These are phyloP conservation scores for Alectoria sarmentosa DNA, from an alignment of 495 filamentous ascomycete genomes.

Conservation along the genomic window DNA sequence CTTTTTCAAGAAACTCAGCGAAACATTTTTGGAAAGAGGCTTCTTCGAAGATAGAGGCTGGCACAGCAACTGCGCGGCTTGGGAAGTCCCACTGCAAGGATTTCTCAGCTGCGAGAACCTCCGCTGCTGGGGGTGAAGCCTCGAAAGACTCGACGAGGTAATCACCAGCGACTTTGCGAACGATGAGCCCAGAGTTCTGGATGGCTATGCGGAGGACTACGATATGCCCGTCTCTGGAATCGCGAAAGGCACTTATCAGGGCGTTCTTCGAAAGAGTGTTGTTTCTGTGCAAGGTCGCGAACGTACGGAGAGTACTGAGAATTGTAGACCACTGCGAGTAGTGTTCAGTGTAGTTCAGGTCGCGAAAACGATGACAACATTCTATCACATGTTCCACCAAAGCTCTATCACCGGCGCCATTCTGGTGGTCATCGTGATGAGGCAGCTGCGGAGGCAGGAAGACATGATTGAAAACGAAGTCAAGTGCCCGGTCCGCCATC, in stretches of 20 bases:
- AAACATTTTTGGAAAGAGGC: constrained; percentile 42
- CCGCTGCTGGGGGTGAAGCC: constrained; percentile 41
- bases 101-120: constrained; percentile 37
- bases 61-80: constrained; percentile 35
- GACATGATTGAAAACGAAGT: constrained; percentile 43
- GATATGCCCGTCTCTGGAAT: constrained; percentile 6
- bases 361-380: not conserved
- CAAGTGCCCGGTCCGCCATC: not conserved
- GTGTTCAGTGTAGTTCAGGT: not conserved
- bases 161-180: constrained; percentile 30
- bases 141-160: constrained; percentile 52
- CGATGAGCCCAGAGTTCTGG: constrained; percentile 51
- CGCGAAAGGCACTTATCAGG: constrained; percentile 26
- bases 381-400: not conserved
- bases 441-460: constrained; percentile 54
- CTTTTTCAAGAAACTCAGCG: constrained; percentile 50
- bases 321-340: constrained; percentile 11
- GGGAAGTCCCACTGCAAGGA: constrained; percentile 45
- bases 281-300: constrained; percentile 6
- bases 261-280: constrained; percentile 22
- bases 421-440: constrained; percentile 36
- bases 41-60: constrained; percentile 33
- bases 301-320: constrained; percentile 5
- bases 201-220: constrained; percentile 39
- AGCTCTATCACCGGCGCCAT: constrained; percentile 5